Base-by-base conservation (phyloP, 352 stramenopile species). In the Pythium folliculosum region DNA sequence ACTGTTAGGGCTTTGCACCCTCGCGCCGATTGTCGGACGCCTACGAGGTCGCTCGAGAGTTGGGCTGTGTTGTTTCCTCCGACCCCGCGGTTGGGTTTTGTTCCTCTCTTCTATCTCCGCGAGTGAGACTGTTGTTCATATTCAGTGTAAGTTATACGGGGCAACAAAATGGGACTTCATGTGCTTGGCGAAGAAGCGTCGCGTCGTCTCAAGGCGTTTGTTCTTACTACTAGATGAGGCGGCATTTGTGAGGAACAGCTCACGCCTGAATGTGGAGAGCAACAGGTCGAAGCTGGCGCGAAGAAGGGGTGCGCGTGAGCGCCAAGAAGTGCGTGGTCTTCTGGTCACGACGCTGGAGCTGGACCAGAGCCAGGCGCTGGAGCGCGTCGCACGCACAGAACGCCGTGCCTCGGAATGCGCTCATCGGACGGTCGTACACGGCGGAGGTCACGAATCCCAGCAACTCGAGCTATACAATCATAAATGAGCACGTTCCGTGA, bases 381-480 rank as follows among this genome's bases (percentile, higher is more conserved):
- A 94, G 71, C 17, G 68, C 49, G 35, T 91, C 81, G 59, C 82
- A 91, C 22, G 73, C 73, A 63, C 87, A 86, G 54, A 92, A 94
- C 4, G 81, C 86, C 7, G 77, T 69, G 0, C 80, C 84, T 19
- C 84, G 82, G 69, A 86, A 86, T 44, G 78, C 77, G 1, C 79
- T 69, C 65, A 90, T 94, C 6, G 86, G 82, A 52, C 78, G 78
- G 40, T 94, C 86, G 58, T 94, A 92, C n/a, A 94, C 72, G 13
- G 84, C 81, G 7, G 82, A 92, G 14, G 84, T 92, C 49, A 92
- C 73, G 54, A 81, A 91, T 3, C 86, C 86, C 22, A 90, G 61
- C 4, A 90, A 55, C 48, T 66, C 53, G 5, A 73, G 43, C 67
- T 73, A 51, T 13, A 25, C 14, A 62, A 23, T 5, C 21, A 13